Base-by-base conservation (phyloP, 176 grass and related monocot genomes). In the Rhynchospora pubera region DNA sequence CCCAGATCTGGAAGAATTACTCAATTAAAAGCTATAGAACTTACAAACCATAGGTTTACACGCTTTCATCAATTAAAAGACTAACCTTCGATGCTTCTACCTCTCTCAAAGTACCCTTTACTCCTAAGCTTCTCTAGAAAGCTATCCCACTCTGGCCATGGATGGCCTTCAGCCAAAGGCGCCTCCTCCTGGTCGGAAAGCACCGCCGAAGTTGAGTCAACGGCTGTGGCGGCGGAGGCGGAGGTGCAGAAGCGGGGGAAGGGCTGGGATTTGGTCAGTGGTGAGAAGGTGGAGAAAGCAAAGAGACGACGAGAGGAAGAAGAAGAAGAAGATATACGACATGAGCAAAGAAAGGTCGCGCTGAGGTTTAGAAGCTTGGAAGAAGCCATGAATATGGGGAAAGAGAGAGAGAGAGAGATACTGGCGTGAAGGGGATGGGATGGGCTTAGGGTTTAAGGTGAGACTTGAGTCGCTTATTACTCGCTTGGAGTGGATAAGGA, bases 121-220 rank as follows among this genome's bases (percentile, higher is more conserved):
- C 42, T 52, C 45, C 70, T 87, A 57, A 99, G 87, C 84, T 93
- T 99, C 21, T 93, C 86, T 2, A 99, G 81, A 84, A 99, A 93
- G 5, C 78, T 23, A 34, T 51, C 71, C 96, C 96, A 99, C 82
- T 99, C 96, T 5, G 96, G 93, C 96, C 96, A 99, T 18, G 93
- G 91, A 68, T 99, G 89, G 0, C 50, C 76, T 5, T 16, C 1
- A 28, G 58, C 78, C 6, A 76, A 47, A 9, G 57, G 53, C 14
- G 48, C 82, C 15, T 7, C 68, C 23, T 51, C 61, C 57, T 85
- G 43, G 26, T 71, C 61, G 28, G 84, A 64, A 45, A 50, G 7
- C 1, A 32, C 23, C 45, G 61, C 46, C 18, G 78, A 43, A 79
- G 57, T 43, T 62, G 76, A 15, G 13, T 43, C 45, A 3, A 79